Evolutionary conservation across 192 early-diverging fungal species (phyloP).

Genomic region (Coemansia nantahalensis): DNA sequence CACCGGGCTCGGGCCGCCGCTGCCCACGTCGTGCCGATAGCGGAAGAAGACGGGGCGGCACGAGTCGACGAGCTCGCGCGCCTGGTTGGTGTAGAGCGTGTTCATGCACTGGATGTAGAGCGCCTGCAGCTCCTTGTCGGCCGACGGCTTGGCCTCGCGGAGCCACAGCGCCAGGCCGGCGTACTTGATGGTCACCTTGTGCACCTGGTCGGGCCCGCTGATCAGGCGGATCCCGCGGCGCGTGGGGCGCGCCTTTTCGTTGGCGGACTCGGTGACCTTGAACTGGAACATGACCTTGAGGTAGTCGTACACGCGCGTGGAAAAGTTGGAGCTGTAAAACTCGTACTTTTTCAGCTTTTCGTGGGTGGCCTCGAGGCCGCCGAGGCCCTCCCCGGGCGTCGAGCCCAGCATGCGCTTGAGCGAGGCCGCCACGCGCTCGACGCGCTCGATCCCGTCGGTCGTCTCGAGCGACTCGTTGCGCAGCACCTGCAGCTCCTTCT

Average conservation of each 20-base stretch:
- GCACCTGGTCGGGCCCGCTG: conserved; percentile 59
- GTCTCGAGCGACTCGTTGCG: conserved; percentile 66
- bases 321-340: conserved; percentile 64
- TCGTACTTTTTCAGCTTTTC: conserved; percentile 68
- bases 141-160: conserved; percentile 66
- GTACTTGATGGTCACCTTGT: conserved; percentile 63
- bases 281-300: conserved; percentile 64
- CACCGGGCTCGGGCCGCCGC: conserved; percentile 18
- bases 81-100: conserved; percentile 52
- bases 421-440: conserved; percentile 64
- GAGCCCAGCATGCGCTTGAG: conserved; percentile 67
- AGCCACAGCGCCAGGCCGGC: conserved; percentile 70
- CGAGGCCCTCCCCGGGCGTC: conserved; percentile 55
- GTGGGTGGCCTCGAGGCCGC: conserved; percentile 53
- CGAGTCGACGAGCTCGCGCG: conserved; percentile 55
- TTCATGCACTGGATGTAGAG: conserved; percentile 62
- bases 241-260: conserved; percentile 45
- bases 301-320: conserved; percentile 60
- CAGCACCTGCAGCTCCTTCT: conserved; percentile 60
- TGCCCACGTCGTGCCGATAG: conserved; percentile 29
- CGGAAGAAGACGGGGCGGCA: conserved; percentile 46
- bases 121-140: conserved; percentile 70
- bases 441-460: conserved; percentile 55
- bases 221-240: conserved; percentile 36
- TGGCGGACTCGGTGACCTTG: conserved; percentile 57